These are phyloP conservation scores for Drosera capensis DNA, from an alignment of 148 eudicot genomes.

Conservation along the genomic window DNA sequence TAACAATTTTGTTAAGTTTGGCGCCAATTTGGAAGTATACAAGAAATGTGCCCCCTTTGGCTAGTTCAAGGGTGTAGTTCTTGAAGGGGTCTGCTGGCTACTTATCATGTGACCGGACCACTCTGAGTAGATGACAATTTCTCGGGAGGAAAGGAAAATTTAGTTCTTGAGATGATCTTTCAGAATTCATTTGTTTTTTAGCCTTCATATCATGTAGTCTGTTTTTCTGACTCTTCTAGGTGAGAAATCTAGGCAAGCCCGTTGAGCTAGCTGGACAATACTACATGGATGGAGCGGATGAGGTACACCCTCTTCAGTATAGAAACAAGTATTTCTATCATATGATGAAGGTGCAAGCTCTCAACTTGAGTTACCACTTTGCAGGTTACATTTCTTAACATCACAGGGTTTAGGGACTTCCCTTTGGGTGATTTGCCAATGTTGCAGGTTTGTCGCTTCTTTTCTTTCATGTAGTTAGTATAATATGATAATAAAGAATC, in stretches of 20 bases:
- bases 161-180: no score
- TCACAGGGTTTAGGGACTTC: constrained; percentile 92
- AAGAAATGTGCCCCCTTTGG: no score
- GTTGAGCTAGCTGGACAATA: constrained; percentile 95
- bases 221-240: no score
- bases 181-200: constrained; percentile 3
- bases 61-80: no score
- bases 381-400: constrained; percentile 89
- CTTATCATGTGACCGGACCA: no score
- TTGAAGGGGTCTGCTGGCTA: no score
- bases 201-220: no score
- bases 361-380: constrained; percentile 7
- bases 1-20: no score
- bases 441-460: constrained; percentile 51
- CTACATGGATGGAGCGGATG: constrained; percentile 96
- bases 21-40: no score
- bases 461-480: not conserved
- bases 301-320: constrained; percentile 37
- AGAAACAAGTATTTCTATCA: not conserved
- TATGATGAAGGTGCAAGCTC: not conserved
- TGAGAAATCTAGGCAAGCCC: constrained; percentile 96
- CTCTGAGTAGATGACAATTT: no score
- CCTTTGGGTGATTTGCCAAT: constrained; percentile 94
- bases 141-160: no score
- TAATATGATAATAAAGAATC: not conserved